Percentiles rank a stretch among this genome's conserved stretches.
phyloP scores from a whole-genome alignment of 2,329 filamentous ascomycete genomes.

The Colletotrichum karsti region DNA sequence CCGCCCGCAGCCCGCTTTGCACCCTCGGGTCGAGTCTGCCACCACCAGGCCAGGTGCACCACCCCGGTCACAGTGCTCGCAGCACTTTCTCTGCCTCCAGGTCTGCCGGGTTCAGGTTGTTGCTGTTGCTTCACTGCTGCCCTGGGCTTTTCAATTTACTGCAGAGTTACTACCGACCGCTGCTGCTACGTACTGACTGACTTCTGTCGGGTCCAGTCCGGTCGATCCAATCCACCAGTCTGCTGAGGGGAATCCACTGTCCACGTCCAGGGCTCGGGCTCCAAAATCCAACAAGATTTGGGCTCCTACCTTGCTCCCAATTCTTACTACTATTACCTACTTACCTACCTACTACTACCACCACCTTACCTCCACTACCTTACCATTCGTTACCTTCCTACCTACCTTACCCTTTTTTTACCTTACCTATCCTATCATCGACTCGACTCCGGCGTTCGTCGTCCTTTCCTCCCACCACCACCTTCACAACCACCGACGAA shows the following conservation, averaged over 20 bases:
- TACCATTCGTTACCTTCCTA: constrained; percentile 1
- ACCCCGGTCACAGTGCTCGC: constrained; percentile 18
- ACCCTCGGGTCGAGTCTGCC: not conserved
- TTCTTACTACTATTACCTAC: constrained; percentile 10
- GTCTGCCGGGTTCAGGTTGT: no score
- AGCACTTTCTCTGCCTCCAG: no score
- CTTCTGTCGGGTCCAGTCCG: constrained; percentile 27
- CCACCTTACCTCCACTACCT: not conserved
- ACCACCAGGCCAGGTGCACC: no score
- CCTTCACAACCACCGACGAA: constrained; percentile 31
- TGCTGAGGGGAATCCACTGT: constrained; percentile 26
- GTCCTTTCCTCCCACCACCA: constrained; percentile 32
- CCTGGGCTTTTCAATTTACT: not conserved
- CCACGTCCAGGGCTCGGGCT: constrained; percentile 28
- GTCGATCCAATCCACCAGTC: constrained; percentile 30
- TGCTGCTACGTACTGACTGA: constrained; percentile 19
- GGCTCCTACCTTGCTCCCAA: constrained; percentile 21
- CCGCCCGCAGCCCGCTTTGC: not conserved
- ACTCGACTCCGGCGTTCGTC: constrained; percentile 19
- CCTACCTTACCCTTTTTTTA: constrained; percentile 17
- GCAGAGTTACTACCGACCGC: not conserved
- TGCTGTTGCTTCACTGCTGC: not conserved
- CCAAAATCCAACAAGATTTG: constrained; percentile 28
- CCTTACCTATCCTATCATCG: constrained; percentile 25
- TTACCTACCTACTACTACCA: not conserved